Percentiles rank a stretch among this genome's conserved stretches.
Evolutionary conservation across 306 rosid genomes (phyloP).

Genomic region (Casuarina glauca): DNA sequence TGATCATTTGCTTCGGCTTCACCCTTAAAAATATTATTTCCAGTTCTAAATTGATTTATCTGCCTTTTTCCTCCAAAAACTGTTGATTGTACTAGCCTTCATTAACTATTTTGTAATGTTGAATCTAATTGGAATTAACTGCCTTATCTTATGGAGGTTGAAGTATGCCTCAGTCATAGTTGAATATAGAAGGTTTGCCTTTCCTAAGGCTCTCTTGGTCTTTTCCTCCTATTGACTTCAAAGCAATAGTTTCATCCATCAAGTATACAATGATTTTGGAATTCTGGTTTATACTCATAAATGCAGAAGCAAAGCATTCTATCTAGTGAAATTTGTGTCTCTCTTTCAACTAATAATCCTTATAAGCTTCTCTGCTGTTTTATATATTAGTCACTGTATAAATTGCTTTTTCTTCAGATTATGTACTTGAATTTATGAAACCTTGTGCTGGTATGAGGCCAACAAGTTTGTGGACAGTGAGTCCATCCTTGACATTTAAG

Average conservation of each 20-base stretch:
- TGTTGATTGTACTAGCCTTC: not conserved
- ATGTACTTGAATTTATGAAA: not conserved
- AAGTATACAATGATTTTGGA: not conserved
- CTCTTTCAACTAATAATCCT: not conserved
- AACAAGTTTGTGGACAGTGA: not conserved
- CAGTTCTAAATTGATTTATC: slow-evolving; percentile 4
- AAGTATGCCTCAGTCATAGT: not conserved
- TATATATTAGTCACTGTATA: not conserved
- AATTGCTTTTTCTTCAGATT: not conserved
- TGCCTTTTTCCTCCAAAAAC: not conserved
- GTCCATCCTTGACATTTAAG: not conserved
- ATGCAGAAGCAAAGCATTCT: no score
- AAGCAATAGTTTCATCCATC: not conserved
- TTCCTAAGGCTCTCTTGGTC: not conserved
- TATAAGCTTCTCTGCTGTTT: not conserved
- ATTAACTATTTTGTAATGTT: not conserved
- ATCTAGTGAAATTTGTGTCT: not conserved
- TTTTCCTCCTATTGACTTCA: not conserved
- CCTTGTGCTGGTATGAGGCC: not conserved
- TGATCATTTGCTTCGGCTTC: slow-evolving; percentile 14
- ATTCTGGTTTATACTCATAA: not conserved
- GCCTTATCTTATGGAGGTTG: not conserved
- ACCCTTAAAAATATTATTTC: slow-evolving; percentile 19
- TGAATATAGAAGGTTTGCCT: not conserved
- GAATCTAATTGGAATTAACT: not conserved